Evolutionary conservation across 345 rosid genomes (phyloP).

Genomic region (Geranium rotundifolium): DNA sequence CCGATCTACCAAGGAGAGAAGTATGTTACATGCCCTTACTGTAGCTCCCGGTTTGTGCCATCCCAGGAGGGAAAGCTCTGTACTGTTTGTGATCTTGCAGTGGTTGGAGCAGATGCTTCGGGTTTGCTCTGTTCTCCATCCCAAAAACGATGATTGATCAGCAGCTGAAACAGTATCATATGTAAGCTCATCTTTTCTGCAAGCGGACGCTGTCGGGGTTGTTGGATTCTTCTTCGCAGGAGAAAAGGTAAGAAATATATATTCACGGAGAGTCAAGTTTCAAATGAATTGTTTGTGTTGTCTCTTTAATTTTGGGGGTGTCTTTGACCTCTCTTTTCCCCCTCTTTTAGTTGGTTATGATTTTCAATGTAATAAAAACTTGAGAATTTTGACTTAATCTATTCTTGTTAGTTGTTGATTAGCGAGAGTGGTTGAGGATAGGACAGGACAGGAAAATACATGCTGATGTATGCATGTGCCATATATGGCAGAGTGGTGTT

Average conservation of each 20-base stretch:
- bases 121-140: slow-evolving; percentile 88
- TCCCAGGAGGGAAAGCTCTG: slow-evolving; percentile 64
- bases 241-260: neutral
- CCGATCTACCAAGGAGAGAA: slow-evolving; percentile 92
- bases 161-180: neutral
- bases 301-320: too few relatives aligned
- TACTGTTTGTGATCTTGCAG: slow-evolving; percentile 68
- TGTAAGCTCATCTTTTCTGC: too few relatives aligned
- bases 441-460: too few relatives aligned
- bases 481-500: too few relatives aligned
- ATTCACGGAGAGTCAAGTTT: neutral
- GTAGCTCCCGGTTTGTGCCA: slow-evolving; percentile 70
- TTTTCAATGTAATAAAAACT: neutral
- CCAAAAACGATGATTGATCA: slow-evolving; percentile 15
- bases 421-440: neutral
- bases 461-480: neutral
- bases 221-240: neutral
- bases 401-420: neutral
- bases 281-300: neutral
- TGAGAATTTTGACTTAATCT: neutral
- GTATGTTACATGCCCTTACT: slow-evolving; percentile 76
- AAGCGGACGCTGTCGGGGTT: neutral
- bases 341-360: neutral
- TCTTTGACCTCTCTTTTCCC: too few relatives aligned
- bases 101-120: slow-evolving; percentile 85